Conservation (phyloP, 179 eudicot genomes). For the Silene noctiflora region DNA sequence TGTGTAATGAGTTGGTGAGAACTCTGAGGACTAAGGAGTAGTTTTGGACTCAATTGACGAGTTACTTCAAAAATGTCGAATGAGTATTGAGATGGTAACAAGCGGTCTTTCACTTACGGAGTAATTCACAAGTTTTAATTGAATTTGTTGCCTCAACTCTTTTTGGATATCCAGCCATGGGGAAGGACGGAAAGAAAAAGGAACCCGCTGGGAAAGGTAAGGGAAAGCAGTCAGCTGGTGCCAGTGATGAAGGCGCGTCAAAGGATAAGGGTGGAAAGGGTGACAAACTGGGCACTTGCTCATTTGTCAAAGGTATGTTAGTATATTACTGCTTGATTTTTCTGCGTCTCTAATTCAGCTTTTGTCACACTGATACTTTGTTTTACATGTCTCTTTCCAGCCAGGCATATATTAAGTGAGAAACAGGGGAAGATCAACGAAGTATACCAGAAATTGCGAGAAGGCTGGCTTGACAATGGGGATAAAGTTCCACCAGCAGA, state of each 20-base stretch:
- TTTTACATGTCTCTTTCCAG: conserved; percentile 35
- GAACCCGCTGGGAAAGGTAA: conserved; percentile 82
- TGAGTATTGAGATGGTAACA: no score
- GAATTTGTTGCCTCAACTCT: background rate
- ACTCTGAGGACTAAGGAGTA: no score
- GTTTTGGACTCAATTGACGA: background rate
- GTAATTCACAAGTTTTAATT: no score
- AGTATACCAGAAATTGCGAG: conserved; percentile 91
- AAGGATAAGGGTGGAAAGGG: conserved; percentile 73
- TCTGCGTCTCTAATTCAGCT: background rate
- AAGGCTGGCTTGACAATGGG: conserved; percentile 87
- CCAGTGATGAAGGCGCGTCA: conserved; percentile 65
- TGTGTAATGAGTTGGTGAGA: background rate
- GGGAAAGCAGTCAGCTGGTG: conserved; percentile 74
- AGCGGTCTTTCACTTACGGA: no score
- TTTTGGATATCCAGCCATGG: conserved; percentile 45
- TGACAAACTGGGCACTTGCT: conserved; percentile 93
- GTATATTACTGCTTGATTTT: background rate
- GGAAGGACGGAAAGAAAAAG: conserved; percentile 69
- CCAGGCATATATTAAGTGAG: conserved; percentile 90
- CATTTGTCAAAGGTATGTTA: conserved; percentile 79
- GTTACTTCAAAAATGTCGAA: no score
- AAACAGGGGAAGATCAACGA: conserved; percentile 97
- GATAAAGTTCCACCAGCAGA: conserved; percentile 99
- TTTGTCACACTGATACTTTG: background rate